Evolutionary conservation across 345 rosid genomes (phyloP).

Genomic region (Dimocarpus longan): DNA sequence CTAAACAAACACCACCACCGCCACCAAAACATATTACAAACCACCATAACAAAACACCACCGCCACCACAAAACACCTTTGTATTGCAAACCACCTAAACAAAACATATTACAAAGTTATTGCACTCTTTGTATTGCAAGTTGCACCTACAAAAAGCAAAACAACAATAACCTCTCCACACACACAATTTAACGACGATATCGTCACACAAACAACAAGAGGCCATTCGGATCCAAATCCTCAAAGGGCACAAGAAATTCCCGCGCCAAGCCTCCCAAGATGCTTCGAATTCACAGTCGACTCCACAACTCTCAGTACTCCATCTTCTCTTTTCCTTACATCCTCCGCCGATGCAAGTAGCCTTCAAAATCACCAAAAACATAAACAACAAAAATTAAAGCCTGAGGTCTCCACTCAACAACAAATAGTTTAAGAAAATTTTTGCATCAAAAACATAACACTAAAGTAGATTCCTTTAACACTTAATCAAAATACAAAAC

Average conservation of each 20-base stretch:
- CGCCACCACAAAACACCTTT: too few relatives aligned
- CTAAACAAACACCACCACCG: too few relatives aligned
- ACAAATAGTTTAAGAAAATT: background rate
- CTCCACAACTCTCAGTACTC: conserved; percentile 31
- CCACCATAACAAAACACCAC: too few relatives aligned
- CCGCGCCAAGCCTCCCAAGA: conserved; percentile 59
- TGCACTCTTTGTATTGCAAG: too few relatives aligned
- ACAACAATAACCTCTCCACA: too few relatives aligned
- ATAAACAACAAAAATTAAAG: background rate
- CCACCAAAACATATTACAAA: too few relatives aligned
- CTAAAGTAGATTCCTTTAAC: background rate
- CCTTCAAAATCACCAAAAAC: conserved; percentile 28
- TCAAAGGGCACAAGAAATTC: conserved; percentile 49
- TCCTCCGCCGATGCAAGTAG: conserved; percentile 44
- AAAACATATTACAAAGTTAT: too few relatives aligned
- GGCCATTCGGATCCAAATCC: conserved; percentile 54
- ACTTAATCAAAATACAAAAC: background rate
- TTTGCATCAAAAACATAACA: too few relatives aligned
- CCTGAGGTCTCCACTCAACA: background rate
- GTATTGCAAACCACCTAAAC: too few relatives aligned
- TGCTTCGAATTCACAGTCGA: conserved; percentile 30
- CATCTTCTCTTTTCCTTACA: conserved; percentile 56
- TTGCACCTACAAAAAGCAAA: too few relatives aligned
- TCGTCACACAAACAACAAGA: background rate
- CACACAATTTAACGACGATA: too few relatives aligned